These are phyloP conservation scores for Diaporthe vaccinii DNA, from an alignment of 2,329 filamentous ascomycete species.

Conservation along the genomic window DNA sequence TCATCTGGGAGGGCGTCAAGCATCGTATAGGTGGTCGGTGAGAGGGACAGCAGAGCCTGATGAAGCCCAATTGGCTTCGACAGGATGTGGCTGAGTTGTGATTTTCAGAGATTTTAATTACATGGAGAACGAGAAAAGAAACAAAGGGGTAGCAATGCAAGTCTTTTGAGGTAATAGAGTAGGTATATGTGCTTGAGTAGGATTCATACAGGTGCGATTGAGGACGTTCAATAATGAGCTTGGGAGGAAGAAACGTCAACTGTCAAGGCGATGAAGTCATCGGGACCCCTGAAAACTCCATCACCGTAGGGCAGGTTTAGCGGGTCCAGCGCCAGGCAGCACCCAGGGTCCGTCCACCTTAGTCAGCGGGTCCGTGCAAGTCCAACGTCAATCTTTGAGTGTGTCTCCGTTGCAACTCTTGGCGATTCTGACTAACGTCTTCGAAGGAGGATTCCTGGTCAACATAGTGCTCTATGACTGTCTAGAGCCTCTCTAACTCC, in stretches of 20 bases:
- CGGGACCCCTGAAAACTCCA: conserved; percentile 10
- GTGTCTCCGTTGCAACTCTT: not conserved
- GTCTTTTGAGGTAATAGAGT: not conserved
- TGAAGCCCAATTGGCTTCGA: not conserved
- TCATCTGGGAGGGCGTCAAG: conserved; percentile 64
- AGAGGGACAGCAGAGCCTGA: not conserved
- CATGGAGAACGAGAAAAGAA: not conserved
- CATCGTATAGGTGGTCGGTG: conserved; percentile 31
- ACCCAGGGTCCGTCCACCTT: not conserved
- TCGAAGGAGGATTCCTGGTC: not conserved
- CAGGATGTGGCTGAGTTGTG: not conserved
- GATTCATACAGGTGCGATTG: not conserved
- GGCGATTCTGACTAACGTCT: not conserved
- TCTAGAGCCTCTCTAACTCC: not conserved
- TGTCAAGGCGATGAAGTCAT: conserved; percentile 28
- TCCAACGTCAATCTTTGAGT: not conserved
- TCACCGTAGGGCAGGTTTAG: not conserved
- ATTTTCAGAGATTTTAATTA: not conserved
- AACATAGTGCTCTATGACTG: not conserved
- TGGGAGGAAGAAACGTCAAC: not conserved
- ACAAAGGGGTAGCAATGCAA: rapidly evolving
- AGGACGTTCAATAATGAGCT: no score
- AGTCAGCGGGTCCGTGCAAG: not conserved
- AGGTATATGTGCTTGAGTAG: not conserved
- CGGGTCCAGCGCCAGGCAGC: not conserved